Conservation (phyloP, 768 basidiomycete genomes). For the Sarcodon sp. region DNA sequence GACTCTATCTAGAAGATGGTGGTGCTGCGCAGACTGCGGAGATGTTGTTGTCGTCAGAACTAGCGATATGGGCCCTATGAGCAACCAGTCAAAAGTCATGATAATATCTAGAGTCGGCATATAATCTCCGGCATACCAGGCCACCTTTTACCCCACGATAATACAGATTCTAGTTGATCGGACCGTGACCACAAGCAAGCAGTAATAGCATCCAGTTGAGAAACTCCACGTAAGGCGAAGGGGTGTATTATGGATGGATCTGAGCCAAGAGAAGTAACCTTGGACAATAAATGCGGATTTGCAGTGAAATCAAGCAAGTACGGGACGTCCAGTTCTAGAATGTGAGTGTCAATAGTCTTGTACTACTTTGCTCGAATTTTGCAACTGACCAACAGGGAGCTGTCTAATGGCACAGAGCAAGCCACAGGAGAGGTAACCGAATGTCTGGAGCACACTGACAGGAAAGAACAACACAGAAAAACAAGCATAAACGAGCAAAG, state of each 20-base stretch:
- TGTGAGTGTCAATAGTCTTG: too few species aligned
- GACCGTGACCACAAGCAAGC: conserved; percentile 41
- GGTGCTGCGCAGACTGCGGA: conserved; percentile 14
- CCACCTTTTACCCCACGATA: conserved; percentile 28
- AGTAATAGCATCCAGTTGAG: conserved; percentile 15
- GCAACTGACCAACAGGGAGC: too few species aligned
- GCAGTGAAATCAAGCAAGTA: background rate
- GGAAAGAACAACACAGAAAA: background rate
- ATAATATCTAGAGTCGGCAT: conserved; percentile 2
- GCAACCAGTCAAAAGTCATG: background rate
- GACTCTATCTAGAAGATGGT: conserved; percentile 10
- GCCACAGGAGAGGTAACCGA: background rate
- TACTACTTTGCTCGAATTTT: too few species aligned
- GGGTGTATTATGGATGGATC: conserved; percentile 10
- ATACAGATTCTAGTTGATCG: conserved; percentile 18
- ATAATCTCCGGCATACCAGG: conserved; percentile 18
- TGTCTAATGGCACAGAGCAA: too few species aligned
- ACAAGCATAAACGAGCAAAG: background rate
- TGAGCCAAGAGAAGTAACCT: conserved; percentile 13
- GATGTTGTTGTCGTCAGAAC: conserved; percentile 26
- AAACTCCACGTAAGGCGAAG: conserved; percentile 6
- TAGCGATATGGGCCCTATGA: conserved; percentile 34
- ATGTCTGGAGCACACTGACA: background rate
- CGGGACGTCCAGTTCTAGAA: too few species aligned
- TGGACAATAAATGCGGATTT: conserved; percentile 9